Conservation (phyloP, 257 asterid genomes). For the Galeopsis tetrahit region DNA sequence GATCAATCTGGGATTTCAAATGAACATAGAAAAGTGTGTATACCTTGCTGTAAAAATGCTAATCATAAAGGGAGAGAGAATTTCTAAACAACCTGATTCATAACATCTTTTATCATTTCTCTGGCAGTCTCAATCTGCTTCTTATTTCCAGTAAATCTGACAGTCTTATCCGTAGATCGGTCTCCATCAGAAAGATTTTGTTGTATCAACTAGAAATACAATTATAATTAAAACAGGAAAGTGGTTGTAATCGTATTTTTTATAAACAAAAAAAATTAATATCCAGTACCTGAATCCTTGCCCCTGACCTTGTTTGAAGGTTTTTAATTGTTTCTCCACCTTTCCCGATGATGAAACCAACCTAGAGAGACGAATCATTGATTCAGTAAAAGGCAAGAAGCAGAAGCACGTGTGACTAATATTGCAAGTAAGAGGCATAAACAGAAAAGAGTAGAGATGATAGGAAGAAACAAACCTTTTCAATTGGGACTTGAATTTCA, state of each 20-base stretch:
- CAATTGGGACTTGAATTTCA: conserved; percentile 90
- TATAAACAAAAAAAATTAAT: not conserved
- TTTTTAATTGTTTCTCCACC: conserved; percentile 95
- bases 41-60: not conserved
- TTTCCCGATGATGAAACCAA: conserved; percentile 93
- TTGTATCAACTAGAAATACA: conserved; percentile 65
- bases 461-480: conserved; percentile 55
- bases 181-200: conserved; percentile 80
- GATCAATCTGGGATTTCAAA: too few relatives aligned
- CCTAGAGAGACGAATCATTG: conserved; percentile 46
- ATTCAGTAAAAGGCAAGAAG: not conserved
- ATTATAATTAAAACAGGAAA: not conserved
- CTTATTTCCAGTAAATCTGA: conserved; percentile 81
- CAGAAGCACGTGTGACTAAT: not conserved
- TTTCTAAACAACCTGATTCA: conserved; percentile 84
- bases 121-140: conserved; percentile 83
- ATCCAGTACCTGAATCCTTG: conserved; percentile 83
- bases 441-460: not conserved
- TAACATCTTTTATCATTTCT: conserved; percentile 90
- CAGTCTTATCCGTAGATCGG: conserved; percentile 78
- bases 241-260: not conserved
- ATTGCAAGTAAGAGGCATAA: not conserved
- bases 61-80: conserved; percentile 25
- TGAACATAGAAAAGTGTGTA: conserved; percentile 14
- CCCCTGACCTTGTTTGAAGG: conserved; percentile 92